Percentiles rank a stretch among this genome's conserved stretches.
phyloP scores from a whole-genome alignment of 805 yeast species.

The Candida chilensis region DNA sequence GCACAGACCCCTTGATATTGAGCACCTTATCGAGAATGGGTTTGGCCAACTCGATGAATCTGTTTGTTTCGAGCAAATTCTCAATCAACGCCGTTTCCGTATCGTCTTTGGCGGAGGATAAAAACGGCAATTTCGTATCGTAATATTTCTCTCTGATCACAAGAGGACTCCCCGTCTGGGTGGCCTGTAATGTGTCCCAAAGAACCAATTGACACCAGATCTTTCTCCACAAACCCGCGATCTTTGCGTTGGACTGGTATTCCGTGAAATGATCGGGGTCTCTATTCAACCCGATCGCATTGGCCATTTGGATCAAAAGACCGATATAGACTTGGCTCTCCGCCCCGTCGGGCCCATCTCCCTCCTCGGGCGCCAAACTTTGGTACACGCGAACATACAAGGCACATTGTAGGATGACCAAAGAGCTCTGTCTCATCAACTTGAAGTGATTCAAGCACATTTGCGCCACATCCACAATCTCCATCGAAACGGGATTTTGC shows the following conservation, averaged over 20 bases:
- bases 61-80: no score
- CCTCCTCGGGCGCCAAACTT: conserved; percentile 28
- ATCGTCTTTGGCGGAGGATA: no score
- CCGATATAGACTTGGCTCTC: conserved; percentile 16
- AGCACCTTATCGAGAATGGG: no score
- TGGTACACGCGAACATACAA: conserved; percentile 18
- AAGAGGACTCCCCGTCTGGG: no score
- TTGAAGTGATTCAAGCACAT: conserved; percentile 48
- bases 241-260: conserved; percentile 21
- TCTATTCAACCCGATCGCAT: conserved; percentile 35
- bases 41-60: no score
- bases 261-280: conserved; percentile 37
- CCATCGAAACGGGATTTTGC: conserved; percentile 34
- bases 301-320: conserved; percentile 30
- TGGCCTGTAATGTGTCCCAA: no score
- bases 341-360: conserved; percentile 30
- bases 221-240: conserved; percentile 43
- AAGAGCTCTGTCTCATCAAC: conserved; percentile 24
- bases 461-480: conserved; percentile 39
- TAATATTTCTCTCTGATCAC: conserved; percentile 5
- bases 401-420: conserved; percentile 20
- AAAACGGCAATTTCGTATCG: conserved; percentile 9
- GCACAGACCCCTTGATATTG: no score
- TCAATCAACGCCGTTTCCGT: no score
- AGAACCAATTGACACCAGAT: conserved; percentile 42